Evolutionary conservation across 163 green algal species (phyloP).

Genomic region (Scenedesmus sp.): DNA sequence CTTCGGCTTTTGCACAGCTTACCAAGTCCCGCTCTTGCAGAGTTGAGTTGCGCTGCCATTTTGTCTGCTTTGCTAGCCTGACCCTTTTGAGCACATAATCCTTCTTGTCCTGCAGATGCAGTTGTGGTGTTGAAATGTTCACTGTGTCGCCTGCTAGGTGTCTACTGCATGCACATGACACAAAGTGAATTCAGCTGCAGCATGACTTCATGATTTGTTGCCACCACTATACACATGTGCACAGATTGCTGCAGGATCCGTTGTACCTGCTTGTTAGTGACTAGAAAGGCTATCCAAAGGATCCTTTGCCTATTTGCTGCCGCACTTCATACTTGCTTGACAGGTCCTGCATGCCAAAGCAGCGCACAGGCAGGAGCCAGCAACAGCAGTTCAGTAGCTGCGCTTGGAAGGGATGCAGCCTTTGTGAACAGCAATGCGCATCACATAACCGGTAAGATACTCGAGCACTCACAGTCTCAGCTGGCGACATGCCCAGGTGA

Average conservation of each 20-base stretch:
- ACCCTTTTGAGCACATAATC: slow-evolving; percentile 72
- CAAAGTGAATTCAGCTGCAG: background rate
- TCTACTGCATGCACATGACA: background rate
- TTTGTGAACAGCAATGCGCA: background rate
- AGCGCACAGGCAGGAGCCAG: background rate
- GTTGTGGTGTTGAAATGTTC: background rate
- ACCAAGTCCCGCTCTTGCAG: slow-evolving; percentile 70
- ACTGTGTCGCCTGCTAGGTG: background rate
- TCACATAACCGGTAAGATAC: background rate
- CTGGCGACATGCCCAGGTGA: background rate
- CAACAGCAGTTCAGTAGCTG: background rate
- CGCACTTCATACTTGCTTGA: slow-evolving; percentile 75
- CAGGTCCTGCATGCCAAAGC: background rate
- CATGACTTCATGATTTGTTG: background rate
- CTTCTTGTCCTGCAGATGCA: background rate
- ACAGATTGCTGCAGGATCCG: background rate
- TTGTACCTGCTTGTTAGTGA: slow-evolving; percentile 58
- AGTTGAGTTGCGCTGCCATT: slow-evolving; percentile 71
- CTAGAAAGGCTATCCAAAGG: slow-evolving; percentile 88
- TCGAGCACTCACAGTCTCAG: background rate
- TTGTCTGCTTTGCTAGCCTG: slow-evolving; percentile 67
- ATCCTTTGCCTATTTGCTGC: slow-evolving; percentile 84
- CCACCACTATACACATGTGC: background rate
- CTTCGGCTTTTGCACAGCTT: background rate
- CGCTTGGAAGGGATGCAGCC: background rate